phyloP scores from a whole-genome alignment of 768 basidiomycete species.

The Termitomyces sp. region DNA sequence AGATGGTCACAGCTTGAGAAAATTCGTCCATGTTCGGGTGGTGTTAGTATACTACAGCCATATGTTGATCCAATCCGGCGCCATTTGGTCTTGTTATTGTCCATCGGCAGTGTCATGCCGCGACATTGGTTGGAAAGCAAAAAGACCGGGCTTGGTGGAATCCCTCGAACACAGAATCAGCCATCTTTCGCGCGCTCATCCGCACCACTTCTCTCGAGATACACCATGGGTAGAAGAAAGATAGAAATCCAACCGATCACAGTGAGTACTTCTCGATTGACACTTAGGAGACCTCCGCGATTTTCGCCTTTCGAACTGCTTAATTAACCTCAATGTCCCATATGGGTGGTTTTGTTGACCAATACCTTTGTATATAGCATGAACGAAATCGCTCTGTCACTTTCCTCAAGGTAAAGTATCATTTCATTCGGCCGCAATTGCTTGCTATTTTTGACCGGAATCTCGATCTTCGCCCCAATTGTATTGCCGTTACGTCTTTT shows the following conservation, averaged over 20 bases:
- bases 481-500: slow-evolving; percentile 21
- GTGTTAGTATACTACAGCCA: not conserved
- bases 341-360: not conserved
- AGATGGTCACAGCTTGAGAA: slow-evolving; percentile 9
- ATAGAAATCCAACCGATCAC: slow-evolving; percentile 80
- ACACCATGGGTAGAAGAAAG: slow-evolving; percentile 64
- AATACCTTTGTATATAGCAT: slow-evolving; percentile 50
- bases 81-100: slow-evolving; percentile 12
- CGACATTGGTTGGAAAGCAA: slow-evolving; percentile 8
- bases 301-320: slow-evolving; percentile 7
- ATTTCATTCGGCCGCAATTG: slow-evolving; percentile 18
- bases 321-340: slow-evolving; percentile 10
- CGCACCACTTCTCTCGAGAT: not conserved
- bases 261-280: slow-evolving; percentile 30
- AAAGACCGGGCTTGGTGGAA: slow-evolving; percentile 1
- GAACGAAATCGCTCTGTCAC: slow-evolving; percentile 90
- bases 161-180: slow-evolving; percentile 3
- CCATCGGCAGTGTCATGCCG: slow-evolving; percentile 7
- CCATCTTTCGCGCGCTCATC: slow-evolving; percentile 6
- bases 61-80: slow-evolving; percentile 8
- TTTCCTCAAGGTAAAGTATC: slow-evolving; percentile 67
- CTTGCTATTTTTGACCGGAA: slow-evolving; percentile 56
- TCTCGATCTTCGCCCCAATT: slow-evolving; percentile 29
- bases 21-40: slow-evolving; percentile 4
- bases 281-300: not conserved